A percentile compares a stretch with the other conserved stretches of the same genome.
Evolutionary conservation across 148 eudicot genomes (phyloP).

Genomic region (Cornus suecica): DNA sequence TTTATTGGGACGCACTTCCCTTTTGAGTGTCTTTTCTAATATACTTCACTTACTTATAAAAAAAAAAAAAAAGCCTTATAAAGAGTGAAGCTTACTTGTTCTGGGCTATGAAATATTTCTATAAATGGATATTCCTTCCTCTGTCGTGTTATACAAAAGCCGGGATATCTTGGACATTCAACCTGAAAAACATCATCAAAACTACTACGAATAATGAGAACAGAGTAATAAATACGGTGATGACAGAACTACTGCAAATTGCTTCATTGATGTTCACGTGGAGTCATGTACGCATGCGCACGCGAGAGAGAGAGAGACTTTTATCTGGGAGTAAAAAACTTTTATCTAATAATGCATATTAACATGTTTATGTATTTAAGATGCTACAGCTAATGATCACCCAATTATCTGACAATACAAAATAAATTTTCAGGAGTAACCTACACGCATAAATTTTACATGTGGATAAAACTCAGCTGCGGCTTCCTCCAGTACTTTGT

Average conservation of each 20-base stretch:
- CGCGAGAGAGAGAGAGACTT: too few species aligned
- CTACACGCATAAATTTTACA: constrained; percentile 90
- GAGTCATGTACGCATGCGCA: too few species aligned
- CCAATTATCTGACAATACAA: background rate
- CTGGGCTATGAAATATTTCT: constrained; percentile 90
- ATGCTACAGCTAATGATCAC: background rate
- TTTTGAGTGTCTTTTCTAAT: too few species aligned
- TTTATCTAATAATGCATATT: background rate
- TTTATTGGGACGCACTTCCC: too few species aligned
- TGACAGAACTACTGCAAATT: background rate
- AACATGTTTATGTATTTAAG: background rate
- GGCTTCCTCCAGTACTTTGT: constrained; percentile 85
- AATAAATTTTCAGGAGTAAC: constrained; percentile 11
- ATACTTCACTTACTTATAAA: too few species aligned
- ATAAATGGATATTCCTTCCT: constrained; percentile 88
- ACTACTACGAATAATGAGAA: background rate
- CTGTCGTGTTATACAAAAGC: constrained; percentile 89
- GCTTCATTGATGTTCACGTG: background rate
- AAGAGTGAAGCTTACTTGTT: constrained; percentile 52
- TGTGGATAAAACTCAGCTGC: constrained; percentile 85
- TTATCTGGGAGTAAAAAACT: too few species aligned
- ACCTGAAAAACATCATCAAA: constrained; percentile 52
- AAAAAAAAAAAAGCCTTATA: too few species aligned
- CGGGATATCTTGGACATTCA: constrained; percentile 97
- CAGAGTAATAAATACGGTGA: background rate